A percentile compares a stretch with the other conserved stretches of the same genome.
Conservation (phyloP, 2,329 filamentous ascomycete genomes). For the Fusarium chuoi region DNA sequence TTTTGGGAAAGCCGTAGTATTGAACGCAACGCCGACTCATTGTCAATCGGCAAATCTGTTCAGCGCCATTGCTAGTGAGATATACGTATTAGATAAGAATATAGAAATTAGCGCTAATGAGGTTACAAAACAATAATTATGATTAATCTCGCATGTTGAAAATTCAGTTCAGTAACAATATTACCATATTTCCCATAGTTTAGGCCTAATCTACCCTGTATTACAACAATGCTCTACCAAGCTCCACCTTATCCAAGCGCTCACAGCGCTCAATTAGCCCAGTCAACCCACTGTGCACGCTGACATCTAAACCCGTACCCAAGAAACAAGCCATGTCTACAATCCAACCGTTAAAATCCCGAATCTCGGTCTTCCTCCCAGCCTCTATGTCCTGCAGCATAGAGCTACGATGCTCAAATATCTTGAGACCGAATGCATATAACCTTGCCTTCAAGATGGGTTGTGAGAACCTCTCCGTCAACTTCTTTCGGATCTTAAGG, state of each 20-base stretch:
- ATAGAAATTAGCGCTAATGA: not conserved
- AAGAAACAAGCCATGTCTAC: conserved; percentile 2
- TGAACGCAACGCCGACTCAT: no score
- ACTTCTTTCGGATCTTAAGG: not conserved
- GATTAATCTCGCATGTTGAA: rapidly evolving
- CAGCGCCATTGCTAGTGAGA: not conserved
- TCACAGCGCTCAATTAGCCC: not conserved
- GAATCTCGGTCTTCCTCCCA: not conserved
- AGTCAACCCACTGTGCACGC: not conserved
- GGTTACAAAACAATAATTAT: no score
- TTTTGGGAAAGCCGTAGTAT: not conserved
- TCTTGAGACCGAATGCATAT: conserved; percentile 4
- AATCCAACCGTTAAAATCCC: conserved; percentile 8
- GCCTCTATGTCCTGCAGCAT: conserved; percentile 3
- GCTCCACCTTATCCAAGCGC: not conserved
- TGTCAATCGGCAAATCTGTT: no score
- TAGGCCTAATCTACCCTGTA: not conserved
- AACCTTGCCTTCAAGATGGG: not conserved
- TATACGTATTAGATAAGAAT: not conserved
- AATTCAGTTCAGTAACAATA: not conserved
- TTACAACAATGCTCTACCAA: not conserved
- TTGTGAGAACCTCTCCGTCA: not conserved
- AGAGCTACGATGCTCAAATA: conserved; percentile 5
- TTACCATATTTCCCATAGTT: rapidly evolving
- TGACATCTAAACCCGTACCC: not conserved